Percentiles rank a stretch among this genome's conserved stretches.
phyloP scores from a whole-genome alignment of 73 alveolate species.

The Paramecium pentaurelia region DNA sequence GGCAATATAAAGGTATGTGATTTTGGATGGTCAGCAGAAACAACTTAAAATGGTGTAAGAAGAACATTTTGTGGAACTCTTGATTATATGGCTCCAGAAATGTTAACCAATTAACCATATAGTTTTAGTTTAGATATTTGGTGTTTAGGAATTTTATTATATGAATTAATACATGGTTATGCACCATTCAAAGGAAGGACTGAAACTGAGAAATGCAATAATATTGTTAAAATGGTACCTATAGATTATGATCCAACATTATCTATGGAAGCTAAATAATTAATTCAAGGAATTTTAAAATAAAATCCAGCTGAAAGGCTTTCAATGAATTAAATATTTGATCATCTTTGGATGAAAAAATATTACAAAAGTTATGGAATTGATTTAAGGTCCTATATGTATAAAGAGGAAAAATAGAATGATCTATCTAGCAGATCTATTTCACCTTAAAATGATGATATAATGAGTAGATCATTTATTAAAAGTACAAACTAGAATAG shows the following conservation, averaged over 20 bases:
- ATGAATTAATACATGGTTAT: constrained; percentile 87
- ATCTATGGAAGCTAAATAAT: constrained; percentile 75
- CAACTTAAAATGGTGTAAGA: constrained; percentile 64
- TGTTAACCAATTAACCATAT: constrained; percentile 75
- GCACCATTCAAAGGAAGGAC: constrained; percentile 77
- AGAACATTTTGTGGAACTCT: constrained; percentile 79
- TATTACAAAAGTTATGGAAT: constrained; percentile 43
- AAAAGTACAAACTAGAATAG: not conserved
- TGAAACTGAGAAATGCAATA: constrained; percentile 57
- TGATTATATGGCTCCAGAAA: constrained; percentile 89
- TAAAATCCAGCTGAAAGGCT: constrained; percentile 80
- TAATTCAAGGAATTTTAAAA: constrained; percentile 75
- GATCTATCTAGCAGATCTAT: not conserved
- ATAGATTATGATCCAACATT: constrained; percentile 68
- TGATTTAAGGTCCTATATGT: not conserved
- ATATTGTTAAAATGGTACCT: constrained; percentile 65
- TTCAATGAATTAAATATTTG: constrained; percentile 79
- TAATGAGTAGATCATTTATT: not conserved
- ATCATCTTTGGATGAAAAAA: constrained; percentile 87
- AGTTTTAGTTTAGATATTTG: constrained; percentile 87
- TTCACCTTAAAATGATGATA: not conserved
- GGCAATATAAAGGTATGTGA: constrained; percentile 89
- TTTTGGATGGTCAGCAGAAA: constrained; percentile 85
- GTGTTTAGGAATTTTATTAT: constrained; percentile 89
- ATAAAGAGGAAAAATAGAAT: not conserved